Percentiles rank a stretch among this genome's conserved stretches.
Evolutionary conservation across 2,329 filamentous ascomycete species (phyloP).

Genomic region (Microdochium trichocladiopsis): DNA sequence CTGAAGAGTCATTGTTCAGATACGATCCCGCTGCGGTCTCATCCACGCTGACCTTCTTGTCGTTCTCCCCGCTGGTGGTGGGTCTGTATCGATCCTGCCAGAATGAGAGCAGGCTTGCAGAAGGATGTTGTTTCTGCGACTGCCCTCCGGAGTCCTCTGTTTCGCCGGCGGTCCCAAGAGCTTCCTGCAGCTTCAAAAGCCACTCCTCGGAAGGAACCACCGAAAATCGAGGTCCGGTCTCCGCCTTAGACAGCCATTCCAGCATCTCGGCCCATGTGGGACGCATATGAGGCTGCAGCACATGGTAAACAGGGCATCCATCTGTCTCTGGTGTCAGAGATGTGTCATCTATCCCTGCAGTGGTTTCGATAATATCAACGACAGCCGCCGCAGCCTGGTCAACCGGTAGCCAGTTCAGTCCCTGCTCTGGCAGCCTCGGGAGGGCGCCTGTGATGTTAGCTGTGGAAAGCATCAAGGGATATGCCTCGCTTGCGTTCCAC

Average conservation of each 20-base stretch:
- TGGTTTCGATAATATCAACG: conserved; percentile 24
- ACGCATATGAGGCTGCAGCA: conserved; percentile 35
- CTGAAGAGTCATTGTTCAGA: background rate
- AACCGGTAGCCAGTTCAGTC: conserved; percentile 37
- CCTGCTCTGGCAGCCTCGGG: conserved; percentile 27
- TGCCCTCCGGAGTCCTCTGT: background rate
- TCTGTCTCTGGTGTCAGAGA: conserved; percentile 11
- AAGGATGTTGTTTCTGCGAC: background rate
- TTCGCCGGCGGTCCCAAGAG: background rate
- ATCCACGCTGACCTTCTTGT: background rate
- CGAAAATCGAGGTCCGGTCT: background rate
- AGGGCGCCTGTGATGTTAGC: conserved; percentile 27
- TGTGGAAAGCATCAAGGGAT: conserved; percentile 37
- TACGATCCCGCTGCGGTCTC: background rate
- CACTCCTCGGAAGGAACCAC: background rate
- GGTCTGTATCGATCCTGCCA: background rate
- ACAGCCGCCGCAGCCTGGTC: conserved; percentile 34
- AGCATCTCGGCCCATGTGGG: conserved; percentile 39
- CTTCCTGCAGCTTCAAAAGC: background rate
- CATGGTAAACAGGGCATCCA: conserved; percentile 32
- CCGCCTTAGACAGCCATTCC: conserved; percentile 15
- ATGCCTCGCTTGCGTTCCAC: conserved; percentile 42
- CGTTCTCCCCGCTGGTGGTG: background rate
- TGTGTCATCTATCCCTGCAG: conserved; percentile 15
- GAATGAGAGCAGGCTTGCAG: background rate